phyloP scores from a whole-genome alignment of 164 flowering plant genomes.

The Berberis vulgaris region DNA sequence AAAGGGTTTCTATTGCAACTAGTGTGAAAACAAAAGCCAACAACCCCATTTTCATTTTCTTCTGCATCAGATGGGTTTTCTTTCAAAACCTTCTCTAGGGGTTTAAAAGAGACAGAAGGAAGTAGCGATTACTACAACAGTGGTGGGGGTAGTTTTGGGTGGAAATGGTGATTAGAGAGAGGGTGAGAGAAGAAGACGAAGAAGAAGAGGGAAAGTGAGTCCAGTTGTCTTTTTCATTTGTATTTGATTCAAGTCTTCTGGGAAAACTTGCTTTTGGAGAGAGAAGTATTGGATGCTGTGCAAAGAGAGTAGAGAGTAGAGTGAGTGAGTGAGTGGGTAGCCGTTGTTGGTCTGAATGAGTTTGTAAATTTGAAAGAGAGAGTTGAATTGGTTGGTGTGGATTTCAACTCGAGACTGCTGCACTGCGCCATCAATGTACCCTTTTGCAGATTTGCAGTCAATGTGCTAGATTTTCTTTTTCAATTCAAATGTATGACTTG shows the following conservation, averaged over 20 bases:
- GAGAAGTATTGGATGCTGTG: conserved; percentile 4
- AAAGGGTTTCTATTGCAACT: conserved; percentile 17
- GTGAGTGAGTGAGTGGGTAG: conserved; percentile 4
- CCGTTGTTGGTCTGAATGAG: neutral
- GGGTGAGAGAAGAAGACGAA: neutral
- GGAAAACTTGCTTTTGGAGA: neutral
- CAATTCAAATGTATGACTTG: too few relatives aligned
- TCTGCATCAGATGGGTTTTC: neutral
- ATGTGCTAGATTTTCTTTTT: too few relatives aligned
- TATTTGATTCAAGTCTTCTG: neutral
- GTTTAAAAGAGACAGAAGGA: neutral
- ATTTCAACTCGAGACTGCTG: neutral
- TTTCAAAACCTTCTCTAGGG: neutral
- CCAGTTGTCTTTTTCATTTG: neutral
- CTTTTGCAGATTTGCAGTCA: too few relatives aligned
- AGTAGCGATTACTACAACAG: neutral
- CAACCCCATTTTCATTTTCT: conserved; percentile 14
- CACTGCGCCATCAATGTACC: too few relatives aligned
- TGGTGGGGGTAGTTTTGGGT: neutral
- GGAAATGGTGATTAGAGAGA: conserved; percentile 6
- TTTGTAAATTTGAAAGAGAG: neutral
- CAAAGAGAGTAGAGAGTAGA: neutral
- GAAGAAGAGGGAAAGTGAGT: neutral
- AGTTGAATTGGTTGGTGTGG: neutral
- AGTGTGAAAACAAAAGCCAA: conserved; percentile 21